These are phyloP conservation scores for Metschnikowia proteae DNA, from an alignment of 805 yeast genomes.

Conservation along the genomic window DNA sequence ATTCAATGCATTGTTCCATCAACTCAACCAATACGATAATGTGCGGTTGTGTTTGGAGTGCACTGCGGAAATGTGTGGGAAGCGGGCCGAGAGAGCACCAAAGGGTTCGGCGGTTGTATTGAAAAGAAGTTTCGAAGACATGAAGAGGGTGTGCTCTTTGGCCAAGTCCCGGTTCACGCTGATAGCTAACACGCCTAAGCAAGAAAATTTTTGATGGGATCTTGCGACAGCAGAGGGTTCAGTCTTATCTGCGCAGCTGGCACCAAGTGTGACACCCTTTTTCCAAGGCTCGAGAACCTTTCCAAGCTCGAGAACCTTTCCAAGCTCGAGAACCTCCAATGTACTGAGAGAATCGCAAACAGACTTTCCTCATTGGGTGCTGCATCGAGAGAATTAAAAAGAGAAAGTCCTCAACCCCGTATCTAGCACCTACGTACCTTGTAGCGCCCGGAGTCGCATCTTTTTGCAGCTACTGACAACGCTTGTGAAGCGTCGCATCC, in stretches of 20 bases:
- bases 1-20: conserved; percentile 20
- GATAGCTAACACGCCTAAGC: not conserved
- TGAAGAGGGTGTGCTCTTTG: conserved; percentile 19
- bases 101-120: conserved; percentile 22
- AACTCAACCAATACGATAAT: conserved; percentile 23
- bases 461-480: conserved; percentile 1
- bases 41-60: conserved; percentile 33
- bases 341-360: no score
- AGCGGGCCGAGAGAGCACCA: conserved; percentile 19
- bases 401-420: no score
- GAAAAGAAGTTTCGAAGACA: conserved; percentile 20
- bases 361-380: no score
- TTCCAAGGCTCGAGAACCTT: no score
- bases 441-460: no score
- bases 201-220: not conserved
- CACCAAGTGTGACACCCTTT: no score
- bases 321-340: no score
- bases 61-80: conserved; percentile 20
- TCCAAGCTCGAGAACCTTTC: no score
- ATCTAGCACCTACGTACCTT: no score
- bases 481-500: not conserved
- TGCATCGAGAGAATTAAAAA: no score
- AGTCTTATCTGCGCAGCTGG: no score
- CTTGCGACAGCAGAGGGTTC: no score
- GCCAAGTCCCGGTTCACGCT: conserved; percentile 17